These are phyloP conservation scores for Fusarium hostae DNA, from an alignment of 2,329 filamentous ascomycete genomes.

Conservation along the genomic window DNA sequence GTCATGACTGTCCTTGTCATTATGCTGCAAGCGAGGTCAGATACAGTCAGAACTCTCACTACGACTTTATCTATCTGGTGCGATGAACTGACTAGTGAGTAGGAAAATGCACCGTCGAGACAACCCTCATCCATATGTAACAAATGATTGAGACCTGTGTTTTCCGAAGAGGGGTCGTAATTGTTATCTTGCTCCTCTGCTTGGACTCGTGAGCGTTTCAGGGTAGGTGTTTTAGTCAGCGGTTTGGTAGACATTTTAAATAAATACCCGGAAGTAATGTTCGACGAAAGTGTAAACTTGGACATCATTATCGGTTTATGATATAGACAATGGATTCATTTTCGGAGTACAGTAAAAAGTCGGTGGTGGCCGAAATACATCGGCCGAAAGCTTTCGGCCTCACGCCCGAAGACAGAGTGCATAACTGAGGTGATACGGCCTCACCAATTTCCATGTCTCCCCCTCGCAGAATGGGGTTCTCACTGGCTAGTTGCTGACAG, in stretches of 20 bases:
- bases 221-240: neutral
- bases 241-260: neutral
- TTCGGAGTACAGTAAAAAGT: slow-evolving; percentile 7
- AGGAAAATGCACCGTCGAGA: neutral
- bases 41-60: neutral
- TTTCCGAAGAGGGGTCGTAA: neutral
- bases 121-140: neutral
- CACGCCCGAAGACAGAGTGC: neutral
- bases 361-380: slow-evolving; percentile 29
- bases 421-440: neutral
- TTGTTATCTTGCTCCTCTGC: neutral
- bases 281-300: neutral
- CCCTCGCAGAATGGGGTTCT: neutral
- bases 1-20: neutral
- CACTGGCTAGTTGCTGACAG: neutral
- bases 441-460: neutral
- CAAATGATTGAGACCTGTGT: neutral
- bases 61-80: neutral
- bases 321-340: neutral
- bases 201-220: neutral
- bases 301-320: neutral
- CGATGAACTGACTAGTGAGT: neutral
- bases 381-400: slow-evolving; percentile 28
- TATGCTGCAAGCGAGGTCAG: slow-evolving; percentile 1
- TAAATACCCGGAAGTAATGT: neutral